These are phyloP conservation scores for Botrytis byssoidea DNA, from an alignment of 2,329 filamentous ascomycete species.

Conservation along the genomic window DNA sequence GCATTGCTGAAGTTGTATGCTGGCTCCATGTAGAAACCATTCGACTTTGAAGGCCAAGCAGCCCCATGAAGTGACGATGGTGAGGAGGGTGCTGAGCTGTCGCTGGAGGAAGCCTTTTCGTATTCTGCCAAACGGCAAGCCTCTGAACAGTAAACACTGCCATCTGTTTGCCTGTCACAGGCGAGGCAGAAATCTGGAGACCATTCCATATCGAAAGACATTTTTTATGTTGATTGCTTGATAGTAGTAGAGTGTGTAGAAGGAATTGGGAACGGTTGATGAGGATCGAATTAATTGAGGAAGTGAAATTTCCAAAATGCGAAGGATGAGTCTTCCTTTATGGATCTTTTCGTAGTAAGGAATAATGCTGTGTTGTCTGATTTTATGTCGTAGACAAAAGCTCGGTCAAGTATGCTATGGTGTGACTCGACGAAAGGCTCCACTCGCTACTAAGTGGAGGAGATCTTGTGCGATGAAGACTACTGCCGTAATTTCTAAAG, in stretches of 20 bases:
- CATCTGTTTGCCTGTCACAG: constrained; percentile 85
- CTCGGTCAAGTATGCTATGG: constrained; percentile 29
- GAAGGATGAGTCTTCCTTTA: constrained; percentile 21
- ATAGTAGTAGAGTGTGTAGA: constrained; percentile 8
- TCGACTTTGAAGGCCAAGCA: constrained; percentile 52
- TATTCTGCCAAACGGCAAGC: constrained; percentile 85
- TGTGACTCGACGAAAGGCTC: constrained; percentile 37
- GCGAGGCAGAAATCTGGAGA: constrained; percentile 89
- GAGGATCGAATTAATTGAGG: constrained; percentile 15
- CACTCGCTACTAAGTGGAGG: constrained; percentile 27
- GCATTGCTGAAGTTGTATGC: constrained; percentile 72
- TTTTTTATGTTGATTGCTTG: constrained; percentile 28
- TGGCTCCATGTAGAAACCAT: constrained; percentile 66
- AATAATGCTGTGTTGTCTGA: constrained; percentile 24
- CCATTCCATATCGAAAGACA: constrained; percentile 54
- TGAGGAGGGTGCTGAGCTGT: constrained; percentile 58
- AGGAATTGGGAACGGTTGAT: constrained; percentile 15
- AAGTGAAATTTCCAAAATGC: background rate
- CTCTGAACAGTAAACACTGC: constrained; percentile 87
- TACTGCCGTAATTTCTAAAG: constrained; percentile 26
- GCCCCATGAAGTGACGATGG: constrained; percentile 47
- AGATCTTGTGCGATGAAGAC: constrained; percentile 26
- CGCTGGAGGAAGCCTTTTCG: constrained; percentile 63
- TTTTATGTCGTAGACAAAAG: constrained; percentile 22
- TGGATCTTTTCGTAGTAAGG: constrained; percentile 12